These are phyloP conservation scores for Arabidopsis lyrata DNA, from an alignment of 441 rosid species.

Conservation along the genomic window DNA sequence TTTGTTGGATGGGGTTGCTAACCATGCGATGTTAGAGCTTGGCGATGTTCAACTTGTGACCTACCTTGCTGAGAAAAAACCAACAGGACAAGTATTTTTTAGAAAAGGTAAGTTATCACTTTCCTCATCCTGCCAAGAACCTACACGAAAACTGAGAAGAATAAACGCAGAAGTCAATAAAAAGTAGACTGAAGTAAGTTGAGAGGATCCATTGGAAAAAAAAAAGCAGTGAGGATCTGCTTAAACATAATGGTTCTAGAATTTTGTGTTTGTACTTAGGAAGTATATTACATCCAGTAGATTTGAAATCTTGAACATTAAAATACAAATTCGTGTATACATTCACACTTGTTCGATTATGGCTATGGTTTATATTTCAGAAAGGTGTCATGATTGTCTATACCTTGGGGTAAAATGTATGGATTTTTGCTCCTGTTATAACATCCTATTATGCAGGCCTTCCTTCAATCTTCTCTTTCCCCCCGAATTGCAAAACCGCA, in stretches of 20 bases:
- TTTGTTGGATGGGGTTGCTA: slow-evolving; percentile 84
- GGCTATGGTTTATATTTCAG: slow-evolving; percentile 2
- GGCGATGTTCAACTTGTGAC: slow-evolving; percentile 72
- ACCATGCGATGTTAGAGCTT: slow-evolving; percentile 81
- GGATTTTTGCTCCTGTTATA: slow-evolving; percentile 36
- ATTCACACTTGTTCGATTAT: slow-evolving; percentile 17
- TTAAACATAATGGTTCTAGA: background rate
- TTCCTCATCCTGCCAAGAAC: slow-evolving; percentile 26
- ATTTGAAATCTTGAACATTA: background rate
- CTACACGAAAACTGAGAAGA: slow-evolving; percentile 7
- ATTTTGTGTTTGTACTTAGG: slow-evolving; percentile 7
- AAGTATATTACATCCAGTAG: slow-evolving; percentile 20
- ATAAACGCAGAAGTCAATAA: slow-evolving; percentile 7
- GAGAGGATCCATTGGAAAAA: slow-evolving; percentile 5
- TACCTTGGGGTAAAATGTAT: slow-evolving; percentile 11
- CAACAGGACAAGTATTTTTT: slow-evolving; percentile 75
- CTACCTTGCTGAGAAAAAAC: slow-evolving; percentile 87
- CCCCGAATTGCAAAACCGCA: slow-evolving; percentile 73
- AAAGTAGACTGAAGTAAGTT: slow-evolving; percentile 24
- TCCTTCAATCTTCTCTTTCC: slow-evolving; percentile 84
- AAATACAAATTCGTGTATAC: slow-evolving; percentile 1
- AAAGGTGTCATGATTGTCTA: slow-evolving; percentile 5
- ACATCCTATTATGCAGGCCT: slow-evolving; percentile 66
- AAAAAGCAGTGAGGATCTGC: slow-evolving; percentile 2
- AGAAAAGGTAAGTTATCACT: slow-evolving; percentile 65